Percentiles rank a stretch among this genome's conserved stretches.
Evolutionary conservation across 1,284 basidiomycete species (phyloP).

Genomic region (Moesziomyces antarcticus): DNA sequence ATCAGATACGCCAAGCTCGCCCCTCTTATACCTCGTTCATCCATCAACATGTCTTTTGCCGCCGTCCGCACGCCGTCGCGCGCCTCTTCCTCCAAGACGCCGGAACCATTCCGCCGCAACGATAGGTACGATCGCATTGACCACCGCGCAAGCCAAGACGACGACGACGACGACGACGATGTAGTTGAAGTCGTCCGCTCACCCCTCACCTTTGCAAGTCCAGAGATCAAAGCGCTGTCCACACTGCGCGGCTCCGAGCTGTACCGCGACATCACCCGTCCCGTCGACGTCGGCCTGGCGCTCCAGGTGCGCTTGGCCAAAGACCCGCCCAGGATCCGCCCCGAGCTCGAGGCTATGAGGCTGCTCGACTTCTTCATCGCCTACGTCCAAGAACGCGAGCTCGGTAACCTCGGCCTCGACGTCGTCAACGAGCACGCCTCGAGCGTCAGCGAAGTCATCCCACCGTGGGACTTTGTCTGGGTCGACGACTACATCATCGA

Average conservation of each 20-base stretch:
- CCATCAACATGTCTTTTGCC: no score
- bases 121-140: no score
- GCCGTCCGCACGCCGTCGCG: no score
- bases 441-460: constrained; percentile 39
- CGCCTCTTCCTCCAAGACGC: not conserved
- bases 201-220: constrained; percentile 23
- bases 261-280: constrained; percentile 4
- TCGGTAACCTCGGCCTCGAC: constrained; percentile 18
- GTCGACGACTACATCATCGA: constrained; percentile 43
- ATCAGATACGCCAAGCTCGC: no score
- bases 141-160: not conserved
- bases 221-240: constrained; percentile 37
- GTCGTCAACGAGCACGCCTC: constrained; percentile 12
- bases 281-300: constrained; percentile 30
- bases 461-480: constrained; percentile 55
- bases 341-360: constrained; percentile 10
- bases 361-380: constrained; percentile 28
- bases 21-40: no score
- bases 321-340: constrained; percentile 3
- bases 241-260: constrained; percentile 10
- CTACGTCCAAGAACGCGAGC: constrained; percentile 42
- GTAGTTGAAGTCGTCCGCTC: not conserved
- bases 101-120: no score
- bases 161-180: not conserved
- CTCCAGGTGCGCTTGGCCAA: constrained; percentile 16